Base-by-base conservation (phyloP, 129 eudicot genomes). In the Flaveria linearis region DNA sequence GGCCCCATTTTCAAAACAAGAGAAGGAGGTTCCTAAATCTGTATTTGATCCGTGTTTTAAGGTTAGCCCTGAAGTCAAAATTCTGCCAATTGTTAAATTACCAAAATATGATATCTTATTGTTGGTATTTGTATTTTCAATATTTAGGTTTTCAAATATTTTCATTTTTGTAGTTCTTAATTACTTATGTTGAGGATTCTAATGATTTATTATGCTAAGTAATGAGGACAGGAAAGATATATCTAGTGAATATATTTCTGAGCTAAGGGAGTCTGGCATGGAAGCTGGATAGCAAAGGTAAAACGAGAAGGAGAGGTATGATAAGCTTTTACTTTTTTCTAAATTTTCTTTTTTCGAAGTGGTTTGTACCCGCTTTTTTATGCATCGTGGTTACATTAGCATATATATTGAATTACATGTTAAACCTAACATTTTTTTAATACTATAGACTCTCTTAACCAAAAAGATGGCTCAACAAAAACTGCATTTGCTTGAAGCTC, bases 1-100 rank as follows among this genome's bases (percentile, higher is more conserved):
- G 82, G 97, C 96, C 73, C 99, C 99, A 45, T 95, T 95, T 75
- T 95, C 99, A 22, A 95, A 91, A 82, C 89, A 97, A 97, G 99
- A 95, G 81, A 91, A 95, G 85, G 99, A 95, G 80, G 94, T 95
- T 76, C 97, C 97, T 5, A 95, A 89, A 77, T 87, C 91, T 73
- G 90, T 95, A 70, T 95, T 91, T 72, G 99, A 95, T 85, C 96
- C 89, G 12, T 96, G 97, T 56, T 95, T 95, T 72, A 95, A 95
- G 99, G 98, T 94, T 84, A 78, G 88, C 18, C 39, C 41, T 52
- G 51, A 73, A 33, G 62, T 65, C 52, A 71, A 53, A 70, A 78
- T 3, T 12, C 61, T 50, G 33, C 72, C 75, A 72, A 3, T 47
- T 63, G 57, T 47, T 60, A 60, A 33, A 52, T 76, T 76, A 70